Percentiles rank a stretch among this genome's conserved stretches.
Conservation (phyloP, 164 flowering plant genomes). For the Vitis cinerea region DNA sequence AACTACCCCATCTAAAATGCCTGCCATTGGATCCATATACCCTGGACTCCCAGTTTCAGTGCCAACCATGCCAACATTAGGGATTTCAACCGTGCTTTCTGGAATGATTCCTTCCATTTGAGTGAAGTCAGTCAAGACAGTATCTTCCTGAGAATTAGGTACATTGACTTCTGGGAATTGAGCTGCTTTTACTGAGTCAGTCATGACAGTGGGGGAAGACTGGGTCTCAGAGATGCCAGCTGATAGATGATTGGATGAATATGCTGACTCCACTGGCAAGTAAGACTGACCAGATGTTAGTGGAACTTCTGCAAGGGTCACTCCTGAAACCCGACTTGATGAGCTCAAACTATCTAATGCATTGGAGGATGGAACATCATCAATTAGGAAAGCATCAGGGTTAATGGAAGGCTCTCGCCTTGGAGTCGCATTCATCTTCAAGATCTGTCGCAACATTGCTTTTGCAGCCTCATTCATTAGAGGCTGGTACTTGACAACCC, state of each 20-base stretch:
- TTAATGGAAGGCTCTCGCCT: slow-evolving; percentile 32
- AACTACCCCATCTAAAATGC: slow-evolving; percentile 26
- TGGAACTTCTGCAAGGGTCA: slow-evolving; percentile 63
- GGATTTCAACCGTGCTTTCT: slow-evolving; percentile 19
- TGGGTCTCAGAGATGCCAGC: slow-evolving; percentile 31
- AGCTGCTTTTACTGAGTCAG: slow-evolving; percentile 12
- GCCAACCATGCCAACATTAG: slow-evolving; percentile 18
- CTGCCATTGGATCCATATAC: slow-evolving; percentile 21
- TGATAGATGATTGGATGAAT: slow-evolving; percentile 10
- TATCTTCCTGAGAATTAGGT: slow-evolving; percentile 16
- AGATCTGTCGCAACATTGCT: slow-evolving; percentile 52
- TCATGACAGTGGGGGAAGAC: slow-evolving; percentile 19
- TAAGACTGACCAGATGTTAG: slow-evolving; percentile 35
- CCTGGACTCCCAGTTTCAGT: slow-evolving; percentile 18
- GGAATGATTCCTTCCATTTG: slow-evolving; percentile 20
- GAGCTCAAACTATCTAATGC: slow-evolving; percentile 42
- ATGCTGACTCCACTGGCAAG: slow-evolving; percentile 18
- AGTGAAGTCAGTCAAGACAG: slow-evolving; percentile 18
- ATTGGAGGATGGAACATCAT: slow-evolving; percentile 28
- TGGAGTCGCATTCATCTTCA: slow-evolving; percentile 39
- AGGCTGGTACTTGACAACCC: slow-evolving; percentile 62
- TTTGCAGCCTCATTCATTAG: slow-evolving; percentile 65
- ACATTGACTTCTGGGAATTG: slow-evolving; percentile 15
- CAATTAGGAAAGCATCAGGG: slow-evolving; percentile 38
- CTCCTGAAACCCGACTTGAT: slow-evolving; percentile 43